phyloP scores from a whole-genome alignment of 163 green algal species.

The Scenedesmus sp. region DNA sequence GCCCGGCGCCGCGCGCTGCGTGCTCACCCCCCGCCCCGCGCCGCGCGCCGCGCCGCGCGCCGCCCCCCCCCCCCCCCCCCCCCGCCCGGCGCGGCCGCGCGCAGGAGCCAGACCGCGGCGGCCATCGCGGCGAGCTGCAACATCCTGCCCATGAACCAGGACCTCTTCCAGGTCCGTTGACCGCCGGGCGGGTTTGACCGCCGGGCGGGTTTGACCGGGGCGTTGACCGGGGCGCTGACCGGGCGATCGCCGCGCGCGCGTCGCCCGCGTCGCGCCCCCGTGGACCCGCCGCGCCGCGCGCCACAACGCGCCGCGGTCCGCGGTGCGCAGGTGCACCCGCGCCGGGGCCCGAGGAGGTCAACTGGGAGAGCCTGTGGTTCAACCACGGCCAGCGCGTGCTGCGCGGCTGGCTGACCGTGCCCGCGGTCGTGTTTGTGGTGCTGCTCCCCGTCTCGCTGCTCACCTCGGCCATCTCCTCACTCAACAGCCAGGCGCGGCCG shows the following conservation, averaged over 20 bases:
- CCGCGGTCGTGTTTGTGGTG: constrained; percentile 70
- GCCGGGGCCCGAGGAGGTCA: constrained; percentile 73
- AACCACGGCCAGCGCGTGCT: constrained; percentile 37
- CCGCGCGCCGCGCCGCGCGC: too few relatives aligned
- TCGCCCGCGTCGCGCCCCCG: too few relatives aligned
- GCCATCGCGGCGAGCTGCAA: constrained; percentile 45
- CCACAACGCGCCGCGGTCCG: too few relatives aligned
- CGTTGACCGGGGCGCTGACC: too few relatives aligned
- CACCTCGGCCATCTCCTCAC: constrained; percentile 46
- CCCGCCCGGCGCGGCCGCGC: too few relatives aligned
- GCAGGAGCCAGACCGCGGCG: constrained; percentile 41
- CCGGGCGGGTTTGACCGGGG: too few relatives aligned
- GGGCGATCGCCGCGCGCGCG: too few relatives aligned
- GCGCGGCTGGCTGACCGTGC: constrained; percentile 54
- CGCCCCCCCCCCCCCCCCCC: too few relatives aligned
- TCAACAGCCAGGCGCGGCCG: constrained; percentile 24
- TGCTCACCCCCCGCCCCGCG: too few relatives aligned
- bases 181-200: too few relatives aligned
- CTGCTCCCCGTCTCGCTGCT: constrained; percentile 79
- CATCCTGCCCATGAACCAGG: constrained; percentile 43
- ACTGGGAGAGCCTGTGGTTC: constrained; percentile 62
- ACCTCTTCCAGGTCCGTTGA: constrained; percentile 40
- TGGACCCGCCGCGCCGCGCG: too few relatives aligned
- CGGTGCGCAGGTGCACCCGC: constrained; percentile 40
- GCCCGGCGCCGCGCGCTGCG: too few relatives aligned